phyloP scores from a whole-genome alignment of 257 asterid genomes.

The Nicotiana paniculata region DNA sequence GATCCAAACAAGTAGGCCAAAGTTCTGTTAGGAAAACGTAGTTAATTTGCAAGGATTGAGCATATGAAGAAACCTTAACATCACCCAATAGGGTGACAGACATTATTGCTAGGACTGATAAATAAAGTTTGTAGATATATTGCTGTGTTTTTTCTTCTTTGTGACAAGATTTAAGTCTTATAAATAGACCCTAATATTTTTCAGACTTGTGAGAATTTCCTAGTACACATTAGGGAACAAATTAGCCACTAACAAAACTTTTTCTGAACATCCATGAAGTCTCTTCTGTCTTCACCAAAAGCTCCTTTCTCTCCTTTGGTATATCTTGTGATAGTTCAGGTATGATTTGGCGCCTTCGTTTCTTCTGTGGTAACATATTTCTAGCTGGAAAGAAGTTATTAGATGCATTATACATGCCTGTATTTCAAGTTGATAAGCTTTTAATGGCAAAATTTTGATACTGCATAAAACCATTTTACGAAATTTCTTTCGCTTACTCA shows the following conservation, averaged over 20 bases:
- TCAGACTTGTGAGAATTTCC: neutral
- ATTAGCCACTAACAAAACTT: neutral
- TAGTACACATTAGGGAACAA: neutral
- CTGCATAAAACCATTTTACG: neutral
- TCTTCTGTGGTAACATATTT: neutral
- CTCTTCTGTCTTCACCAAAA: neutral
- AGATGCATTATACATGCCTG: neutral
- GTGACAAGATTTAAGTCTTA: neutral
- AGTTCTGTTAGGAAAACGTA: neutral
- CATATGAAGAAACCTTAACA: slow-evolving; percentile 1
- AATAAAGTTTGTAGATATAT: neutral
- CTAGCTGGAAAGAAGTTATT: neutral
- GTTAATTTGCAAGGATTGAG: neutral
- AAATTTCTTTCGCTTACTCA: neutral
- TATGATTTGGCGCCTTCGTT: neutral
- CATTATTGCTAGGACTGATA: neutral
- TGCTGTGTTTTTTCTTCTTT: neutral
- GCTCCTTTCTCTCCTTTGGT: neutral
- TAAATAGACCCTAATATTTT: neutral
- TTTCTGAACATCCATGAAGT: neutral
- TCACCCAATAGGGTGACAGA: neutral
- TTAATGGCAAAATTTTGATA: neutral
- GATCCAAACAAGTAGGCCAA: neutral
- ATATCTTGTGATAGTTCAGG: neutral
- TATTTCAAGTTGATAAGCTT: neutral